These are phyloP conservation scores for Trichoderma brevicompactum DNA, from an alignment of 2,329 filamentous ascomycete genomes.

Conservation along the genomic window DNA sequence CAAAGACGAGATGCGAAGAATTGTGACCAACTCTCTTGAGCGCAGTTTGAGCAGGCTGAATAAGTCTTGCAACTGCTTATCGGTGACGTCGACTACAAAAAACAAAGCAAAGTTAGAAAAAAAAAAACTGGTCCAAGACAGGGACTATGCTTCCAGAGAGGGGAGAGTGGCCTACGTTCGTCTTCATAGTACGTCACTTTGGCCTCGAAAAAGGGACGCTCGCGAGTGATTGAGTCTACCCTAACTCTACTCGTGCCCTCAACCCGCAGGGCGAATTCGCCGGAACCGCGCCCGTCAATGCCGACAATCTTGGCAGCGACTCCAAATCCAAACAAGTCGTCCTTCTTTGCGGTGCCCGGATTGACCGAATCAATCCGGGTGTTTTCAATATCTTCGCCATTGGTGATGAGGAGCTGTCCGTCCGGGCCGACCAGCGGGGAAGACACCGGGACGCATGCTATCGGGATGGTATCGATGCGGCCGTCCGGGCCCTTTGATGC, in stretches of 20 bases:
- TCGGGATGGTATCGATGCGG: constrained; percentile 69
- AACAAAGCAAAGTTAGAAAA: constrained; percentile 24
- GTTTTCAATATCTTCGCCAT: constrained; percentile 58
- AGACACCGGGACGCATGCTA: constrained; percentile 85
- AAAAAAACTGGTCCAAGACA: background rate
- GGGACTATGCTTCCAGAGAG: background rate
- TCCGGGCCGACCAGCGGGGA: constrained; percentile 74
- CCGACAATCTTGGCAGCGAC: constrained; percentile 79
- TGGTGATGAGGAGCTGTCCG: constrained; percentile 75
- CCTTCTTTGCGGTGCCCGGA: constrained; percentile 63
- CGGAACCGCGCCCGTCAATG: constrained; percentile 73
- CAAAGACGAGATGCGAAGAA: constrained; percentile 84
- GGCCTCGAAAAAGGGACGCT: constrained; percentile 85
- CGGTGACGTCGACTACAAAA: constrained; percentile 43
- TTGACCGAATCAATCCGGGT: constrained; percentile 55
- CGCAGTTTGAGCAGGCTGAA: constrained; percentile 83
- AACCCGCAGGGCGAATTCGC: constrained; percentile 82
- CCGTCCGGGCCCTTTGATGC: constrained; percentile 68
- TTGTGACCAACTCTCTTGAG: constrained; percentile 82
- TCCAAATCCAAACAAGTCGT: constrained; percentile 81
- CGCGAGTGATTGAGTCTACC: constrained; percentile 67
- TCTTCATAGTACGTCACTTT: constrained; percentile 75
- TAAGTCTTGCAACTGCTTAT: constrained; percentile 68
- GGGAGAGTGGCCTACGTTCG: constrained; percentile 54
- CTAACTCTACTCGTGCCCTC: constrained; percentile 81